Percentiles rank a stretch among this genome's conserved stretches.
Conservation (phyloP, 257 asterid species). For the Catharanthus roseus region DNA sequence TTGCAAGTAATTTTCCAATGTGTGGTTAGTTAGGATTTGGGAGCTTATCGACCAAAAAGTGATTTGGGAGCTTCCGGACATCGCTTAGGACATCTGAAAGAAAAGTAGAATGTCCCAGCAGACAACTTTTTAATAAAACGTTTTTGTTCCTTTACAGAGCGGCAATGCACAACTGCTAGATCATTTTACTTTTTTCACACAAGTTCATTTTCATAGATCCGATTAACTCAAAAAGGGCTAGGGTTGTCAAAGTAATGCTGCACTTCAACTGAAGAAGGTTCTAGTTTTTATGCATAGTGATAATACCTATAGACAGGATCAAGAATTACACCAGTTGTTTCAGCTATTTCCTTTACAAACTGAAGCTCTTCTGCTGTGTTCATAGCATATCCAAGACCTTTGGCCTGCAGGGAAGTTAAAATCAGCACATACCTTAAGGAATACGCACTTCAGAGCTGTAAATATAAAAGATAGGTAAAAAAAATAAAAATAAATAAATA, state of each 20-base stretch:
- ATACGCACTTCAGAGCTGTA: not conserved
- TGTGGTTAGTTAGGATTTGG: not conserved
- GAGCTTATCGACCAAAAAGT: not conserved
- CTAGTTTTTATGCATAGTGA: slow-evolving; percentile 3
- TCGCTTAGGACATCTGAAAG: not conserved
- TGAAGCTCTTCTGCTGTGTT: slow-evolving; percentile 76
- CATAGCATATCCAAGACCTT: slow-evolving; percentile 96
- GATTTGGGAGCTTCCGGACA: too few relatives aligned
- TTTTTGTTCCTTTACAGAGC: not conserved
- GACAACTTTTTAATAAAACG: not conserved
- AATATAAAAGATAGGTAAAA: too few relatives aligned
- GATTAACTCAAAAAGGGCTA: not conserved
- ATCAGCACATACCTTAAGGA: not conserved
- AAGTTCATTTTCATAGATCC: not conserved
- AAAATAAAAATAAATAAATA: not conserved
- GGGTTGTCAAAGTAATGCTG: not conserved
- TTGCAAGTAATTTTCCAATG: not conserved
- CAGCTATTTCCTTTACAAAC: slow-evolving; percentile 79
- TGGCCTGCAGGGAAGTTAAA: slow-evolving; percentile 52
- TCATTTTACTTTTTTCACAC: not conserved
- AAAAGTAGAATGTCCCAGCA: not conserved
- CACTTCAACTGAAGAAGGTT: not conserved
- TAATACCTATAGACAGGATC: slow-evolving; percentile 94
- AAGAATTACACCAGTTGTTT: slow-evolving; percentile 80
- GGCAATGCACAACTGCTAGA: not conserved